A percentile compares a stretch with the other conserved stretches of the same genome.
Conservation (phyloP, 345 rosid genomes). For the Salix brachista region DNA sequence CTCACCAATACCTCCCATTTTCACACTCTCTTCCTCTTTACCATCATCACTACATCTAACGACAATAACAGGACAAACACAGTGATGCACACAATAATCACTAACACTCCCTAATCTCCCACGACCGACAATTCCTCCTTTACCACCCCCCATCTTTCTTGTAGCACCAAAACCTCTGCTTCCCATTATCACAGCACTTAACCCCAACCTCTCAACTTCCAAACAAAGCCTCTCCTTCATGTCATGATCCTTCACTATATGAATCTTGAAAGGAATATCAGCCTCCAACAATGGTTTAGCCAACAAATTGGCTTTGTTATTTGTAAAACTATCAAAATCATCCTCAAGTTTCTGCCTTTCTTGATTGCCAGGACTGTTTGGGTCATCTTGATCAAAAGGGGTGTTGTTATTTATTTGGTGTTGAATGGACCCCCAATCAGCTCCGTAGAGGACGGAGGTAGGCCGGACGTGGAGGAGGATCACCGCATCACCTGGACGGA, state of each 20-base stretch:
- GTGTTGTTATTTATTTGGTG: constrained; percentile 18
- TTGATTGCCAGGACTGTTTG: not conserved
- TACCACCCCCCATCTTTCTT: constrained; percentile 3
- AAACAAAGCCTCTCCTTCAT: constrained; percentile 33
- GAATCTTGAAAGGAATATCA: constrained; percentile 23
- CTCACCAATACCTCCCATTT: not conserved
- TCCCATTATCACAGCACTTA: constrained; percentile 33
- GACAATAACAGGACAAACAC: constrained; percentile 29
- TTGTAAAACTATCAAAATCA: constrained; percentile 60
- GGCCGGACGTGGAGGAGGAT: constrained; percentile 39
- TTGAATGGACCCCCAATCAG: constrained; percentile 83
- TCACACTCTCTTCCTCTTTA: constrained; percentile 1
- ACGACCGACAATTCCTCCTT: not conserved
- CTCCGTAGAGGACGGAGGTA: constrained; percentile 78
- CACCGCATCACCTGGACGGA: constrained; percentile 58
- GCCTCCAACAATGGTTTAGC: constrained; percentile 31
- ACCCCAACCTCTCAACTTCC: constrained; percentile 31
- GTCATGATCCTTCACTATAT: constrained; percentile 33
- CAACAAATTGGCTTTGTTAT: constrained; percentile 14
- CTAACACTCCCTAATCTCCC: constrained; percentile 25
- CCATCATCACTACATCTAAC: constrained; percentile 10
- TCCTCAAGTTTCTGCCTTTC: constrained; percentile 50
- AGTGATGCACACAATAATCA: constrained; percentile 31
- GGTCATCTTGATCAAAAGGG: constrained; percentile 5
- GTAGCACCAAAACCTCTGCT: constrained; percentile 32